Evolutionary conservation across 495 filamentous ascomycete genomes (phyloP).

Genomic region (Pyrenula massariospora): DNA sequence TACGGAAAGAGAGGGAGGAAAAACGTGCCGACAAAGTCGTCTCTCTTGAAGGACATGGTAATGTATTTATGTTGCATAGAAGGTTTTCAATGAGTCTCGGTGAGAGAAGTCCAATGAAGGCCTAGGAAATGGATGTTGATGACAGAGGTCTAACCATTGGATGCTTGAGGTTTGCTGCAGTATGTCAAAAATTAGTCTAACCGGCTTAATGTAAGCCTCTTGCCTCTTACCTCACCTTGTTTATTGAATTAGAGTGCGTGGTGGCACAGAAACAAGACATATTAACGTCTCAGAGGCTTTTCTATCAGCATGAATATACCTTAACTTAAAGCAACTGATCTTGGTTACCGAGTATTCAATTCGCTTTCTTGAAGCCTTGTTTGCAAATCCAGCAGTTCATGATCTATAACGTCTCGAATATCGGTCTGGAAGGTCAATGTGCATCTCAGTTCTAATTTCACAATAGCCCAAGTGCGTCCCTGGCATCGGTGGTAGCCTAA

Average conservation of each 20-base stretch:
- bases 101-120: background rate
- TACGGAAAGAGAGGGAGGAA: background rate
- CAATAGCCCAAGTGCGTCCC: background rate
- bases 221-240: too few species aligned
- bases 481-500: background rate
- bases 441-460: background rate
- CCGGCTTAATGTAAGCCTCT: too few species aligned
- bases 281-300: too few species aligned
- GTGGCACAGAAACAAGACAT: too few species aligned
- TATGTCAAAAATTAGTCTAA: too few species aligned
- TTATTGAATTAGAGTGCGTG: too few species aligned
- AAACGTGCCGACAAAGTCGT: background rate
- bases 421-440: conserved; percentile 42
- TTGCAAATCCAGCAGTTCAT: conserved; percentile 60
- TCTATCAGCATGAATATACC: conserved; percentile 52
- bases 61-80: conserved; percentile 46
- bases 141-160: too few species aligned
- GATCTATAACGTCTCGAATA: conserved; percentile 49
- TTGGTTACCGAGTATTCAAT: conserved; percentile 37
- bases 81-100: conserved; percentile 39
- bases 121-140: too few species aligned
- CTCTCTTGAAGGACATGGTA: conserved; percentile 42
- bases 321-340: conserved; percentile 55
- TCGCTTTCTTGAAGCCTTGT: conserved; percentile 42
- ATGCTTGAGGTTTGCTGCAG: too few species aligned